Evolutionary conservation across 225 moss, liverwort and hornwort species (phyloP), one percentile per base, ranked within the genome.

Genomic region (Rhytidiadelphus loreus): DNA sequence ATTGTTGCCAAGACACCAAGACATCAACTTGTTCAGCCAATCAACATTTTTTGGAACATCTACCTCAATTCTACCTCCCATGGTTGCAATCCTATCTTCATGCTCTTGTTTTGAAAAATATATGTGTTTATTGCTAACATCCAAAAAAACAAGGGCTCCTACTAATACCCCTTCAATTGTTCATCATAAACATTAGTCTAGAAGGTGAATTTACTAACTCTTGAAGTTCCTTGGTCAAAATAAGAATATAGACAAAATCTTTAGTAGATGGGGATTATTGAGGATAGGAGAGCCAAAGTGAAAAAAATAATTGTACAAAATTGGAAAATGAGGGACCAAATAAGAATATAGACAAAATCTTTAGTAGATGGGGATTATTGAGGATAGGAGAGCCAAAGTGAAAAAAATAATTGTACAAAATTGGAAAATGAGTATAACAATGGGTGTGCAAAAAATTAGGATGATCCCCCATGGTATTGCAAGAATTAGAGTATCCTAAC

Each of bases 201-300:
- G 3, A 50, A 48, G 8, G 20, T 74, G 50, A 50, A 32, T 50
- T 48, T 30, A 18, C 30, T 74, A 46, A 22, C 7, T 19, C 4
- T n/a, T 12, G 4, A 68, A 68, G 12, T 11, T 7, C 1, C 0
- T 20, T n/a, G 4, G n/a, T 7, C 7, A 74, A 12, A 70, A 43
- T 8, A 70, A 25, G 4, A 15, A 15, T 30, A 72, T 44, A 48
- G 2, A 48, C 10, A 29, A 6, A 73, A 19, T 20, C 12, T 48
- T 32, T 32, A 7, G 2, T 30, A 32, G 4, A 12, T 73, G 29
- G 2, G 0, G 18, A 48, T 74, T 32, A 74, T 74, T 74, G 30
- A 48, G 1, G 7, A 30, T 48, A 18, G 4, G 48, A 0, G 30
- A 74, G 19, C 2, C 0, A 1, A 48, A 48, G 7, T 25, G 2